Base-by-base conservation (phyloP, 352 stramenopile genomes). In the Globisporangium splendens region DNA sequence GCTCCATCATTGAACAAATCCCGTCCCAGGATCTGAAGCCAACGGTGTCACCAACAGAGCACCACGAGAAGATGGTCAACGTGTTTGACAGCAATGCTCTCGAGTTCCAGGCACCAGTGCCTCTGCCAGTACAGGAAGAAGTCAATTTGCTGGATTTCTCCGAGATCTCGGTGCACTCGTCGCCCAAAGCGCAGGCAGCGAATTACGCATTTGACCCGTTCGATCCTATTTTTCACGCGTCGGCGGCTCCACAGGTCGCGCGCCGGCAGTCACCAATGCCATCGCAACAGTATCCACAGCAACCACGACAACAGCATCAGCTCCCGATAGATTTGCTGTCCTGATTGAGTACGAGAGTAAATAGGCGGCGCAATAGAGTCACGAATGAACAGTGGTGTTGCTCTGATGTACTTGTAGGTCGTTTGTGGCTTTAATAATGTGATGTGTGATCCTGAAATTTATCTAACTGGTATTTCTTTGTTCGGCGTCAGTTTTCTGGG, bases 141-240 rank as follows among this genome's bases (percentile, higher is more conserved):
- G 58, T 61, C 15, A 87, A 88, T 43, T 42, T 92, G 7, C 73
- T 89, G 20, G 78, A 92, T 31, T 92, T 90, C 47, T 84, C 72
- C 0, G 79, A 89, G 38, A 77, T 83, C 24, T 64, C 69, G 7
- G 63, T 87, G 22, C 69, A 77, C 61, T 64, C 71, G n/a, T 88
- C 77, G 11, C 70, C 73, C 8, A 69, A 54, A 14, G 86, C 81
- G 20, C 31, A 47, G 38, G 50, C 43, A 22, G 22, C 13, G 22
- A 42, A 57, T 21, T 56, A 59, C 24, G 18, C 47, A n/a, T 44
- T 66, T n/a, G 59, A 62, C 42, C 51, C 59, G 6, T 62, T 66
- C 12, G 35, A 66, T 47, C 54, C 58, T 11, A 42, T 56, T 33
- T 46, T 53, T 38, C 63, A 66, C 35, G 42, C 42, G 42, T n/a